These are phyloP conservation scores for Metschnikowia kunwiensis DNA, from an alignment of 805 yeast species.

Conservation along the genomic window DNA sequence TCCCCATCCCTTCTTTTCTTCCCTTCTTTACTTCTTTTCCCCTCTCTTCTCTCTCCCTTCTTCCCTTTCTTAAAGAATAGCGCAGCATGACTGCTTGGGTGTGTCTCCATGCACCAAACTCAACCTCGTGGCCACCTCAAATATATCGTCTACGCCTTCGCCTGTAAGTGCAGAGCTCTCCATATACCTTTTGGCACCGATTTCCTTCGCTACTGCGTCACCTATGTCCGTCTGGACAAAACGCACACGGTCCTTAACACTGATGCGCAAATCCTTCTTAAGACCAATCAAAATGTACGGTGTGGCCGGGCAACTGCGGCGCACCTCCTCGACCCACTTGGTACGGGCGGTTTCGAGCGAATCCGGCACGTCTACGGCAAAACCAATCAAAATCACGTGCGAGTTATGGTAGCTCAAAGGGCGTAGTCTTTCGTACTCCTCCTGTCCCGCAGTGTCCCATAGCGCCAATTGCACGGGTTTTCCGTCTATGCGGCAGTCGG, in stretches of 20 bases:
- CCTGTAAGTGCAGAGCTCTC: slow-evolving; percentile 93
- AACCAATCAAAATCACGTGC: slow-evolving; percentile 80
- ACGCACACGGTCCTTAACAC: slow-evolving; percentile 34
- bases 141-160: slow-evolving; percentile 91
- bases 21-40: no score
- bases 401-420: slow-evolving; percentile 88
- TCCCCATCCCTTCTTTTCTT: no score
- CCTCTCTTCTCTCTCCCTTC: no score
- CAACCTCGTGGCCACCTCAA: slow-evolving; percentile 86
- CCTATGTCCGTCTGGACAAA: slow-evolving; percentile 60
- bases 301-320: slow-evolving; percentile 72
- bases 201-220: slow-evolving; percentile 65
- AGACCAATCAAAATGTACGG: slow-evolving; percentile 80
- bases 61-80: slow-evolving; percentile 23
- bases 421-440: slow-evolving; percentile 86
- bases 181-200: slow-evolving; percentile 79
- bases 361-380: slow-evolving; percentile 81
- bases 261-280: slow-evolving; percentile 72
- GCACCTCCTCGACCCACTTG: slow-evolving; percentile 87
- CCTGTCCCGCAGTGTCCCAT: slow-evolving; percentile 98
- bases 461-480: slow-evolving; percentile 82
- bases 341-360: slow-evolving; percentile 76
- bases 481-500: slow-evolving; percentile 92
- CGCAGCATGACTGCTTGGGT: slow-evolving; percentile 32
- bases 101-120: slow-evolving; percentile 50